Percentiles rank a stretch among this genome's conserved stretches.
These are phyloP conservation scores for Epichloe baconii DNA, from an alignment of 2,329 filamentous ascomycete species.

Conservation along the genomic window DNA sequence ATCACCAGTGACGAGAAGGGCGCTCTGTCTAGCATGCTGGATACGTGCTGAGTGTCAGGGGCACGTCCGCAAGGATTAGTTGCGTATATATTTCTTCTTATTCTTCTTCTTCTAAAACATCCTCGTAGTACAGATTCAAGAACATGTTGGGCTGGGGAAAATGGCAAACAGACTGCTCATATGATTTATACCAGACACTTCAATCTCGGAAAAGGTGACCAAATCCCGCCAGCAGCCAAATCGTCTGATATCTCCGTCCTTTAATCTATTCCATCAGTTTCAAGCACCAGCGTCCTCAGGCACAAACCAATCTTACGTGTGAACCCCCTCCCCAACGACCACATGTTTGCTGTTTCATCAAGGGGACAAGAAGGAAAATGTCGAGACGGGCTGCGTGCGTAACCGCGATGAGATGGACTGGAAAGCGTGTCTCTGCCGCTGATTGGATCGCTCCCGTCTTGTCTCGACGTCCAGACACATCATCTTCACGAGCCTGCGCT, in stretches of 20 bases:
- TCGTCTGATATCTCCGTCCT: background rate
- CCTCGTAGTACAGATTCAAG: background rate
- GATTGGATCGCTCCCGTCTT: background rate
- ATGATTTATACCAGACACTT: background rate
- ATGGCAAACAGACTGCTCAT: background rate
- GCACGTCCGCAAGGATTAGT: background rate
- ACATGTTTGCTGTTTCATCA: conserved; percentile 2
- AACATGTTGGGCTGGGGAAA: background rate
- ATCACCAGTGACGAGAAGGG: conserved; percentile 61
- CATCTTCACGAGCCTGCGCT: background rate
- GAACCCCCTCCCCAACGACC: background rate
- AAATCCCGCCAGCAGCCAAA: background rate
- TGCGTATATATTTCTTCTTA: background rate
- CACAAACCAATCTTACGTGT: background rate
- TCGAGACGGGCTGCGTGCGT: background rate
- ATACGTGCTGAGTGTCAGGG: conserved; percentile 14
- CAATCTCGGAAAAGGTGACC: too few relatives aligned
- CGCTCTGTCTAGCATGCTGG: conserved; percentile 38
- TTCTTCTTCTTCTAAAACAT: too few relatives aligned
- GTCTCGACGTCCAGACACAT: background rate
- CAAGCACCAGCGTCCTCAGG: background rate
- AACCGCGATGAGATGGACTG: background rate
- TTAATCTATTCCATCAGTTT: background rate
- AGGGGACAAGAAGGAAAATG: background rate
- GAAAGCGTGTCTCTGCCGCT: background rate